Evolutionary conservation across 331 rosid genomes (phyloP), one percentile per base, ranked within the genome.

Genomic region (Malus hybrid): DNA sequence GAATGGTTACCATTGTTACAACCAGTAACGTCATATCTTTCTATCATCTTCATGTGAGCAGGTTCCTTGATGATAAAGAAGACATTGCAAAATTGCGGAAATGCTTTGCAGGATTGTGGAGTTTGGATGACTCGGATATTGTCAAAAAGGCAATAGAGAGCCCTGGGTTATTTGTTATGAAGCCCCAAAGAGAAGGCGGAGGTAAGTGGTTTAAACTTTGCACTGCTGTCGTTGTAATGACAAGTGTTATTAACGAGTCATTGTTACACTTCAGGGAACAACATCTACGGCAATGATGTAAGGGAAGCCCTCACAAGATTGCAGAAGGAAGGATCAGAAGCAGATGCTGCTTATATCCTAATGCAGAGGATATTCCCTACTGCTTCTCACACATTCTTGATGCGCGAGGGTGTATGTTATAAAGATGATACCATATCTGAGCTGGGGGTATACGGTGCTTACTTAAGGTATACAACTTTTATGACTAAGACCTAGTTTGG

Each of bases 171-270:
- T 95, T 85, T 83, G 96, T 95, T 52, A 89, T 95, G 97, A 95
- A 95, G 84, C 97, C 99, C 76, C 99, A 90, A 79, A 87, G 97
- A 83, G 97, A 95, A 89, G 99, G 97, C 75, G 99, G 97, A 95
- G 99, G 98, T 92, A 59, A 16, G 9, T 70, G 63, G 50, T 61
- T 36, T 57, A 52, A 27, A 76, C 73, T 74, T 50, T 55, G 19
- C 52, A 70, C 79, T 68, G 16, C 65, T 84, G 34, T 72, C 56
- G 48, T 76, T 67, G 60, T 12, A 52, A 10, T n/a, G 10, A 20
- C 22, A 29, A 71, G 71, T 46, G 9, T 20, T 32, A 13, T 67
- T 77, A n/a, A 54, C 69, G 63, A 70, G 36, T 70, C 11, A 12
- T 33, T 13, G 14, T 67, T 79, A 34, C 20, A 73, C 73, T 84